Evolutionary conservation across 1,139 yeast species (phyloP).

Genomic region (Kurtzmaniella quercitrusa): DNA sequence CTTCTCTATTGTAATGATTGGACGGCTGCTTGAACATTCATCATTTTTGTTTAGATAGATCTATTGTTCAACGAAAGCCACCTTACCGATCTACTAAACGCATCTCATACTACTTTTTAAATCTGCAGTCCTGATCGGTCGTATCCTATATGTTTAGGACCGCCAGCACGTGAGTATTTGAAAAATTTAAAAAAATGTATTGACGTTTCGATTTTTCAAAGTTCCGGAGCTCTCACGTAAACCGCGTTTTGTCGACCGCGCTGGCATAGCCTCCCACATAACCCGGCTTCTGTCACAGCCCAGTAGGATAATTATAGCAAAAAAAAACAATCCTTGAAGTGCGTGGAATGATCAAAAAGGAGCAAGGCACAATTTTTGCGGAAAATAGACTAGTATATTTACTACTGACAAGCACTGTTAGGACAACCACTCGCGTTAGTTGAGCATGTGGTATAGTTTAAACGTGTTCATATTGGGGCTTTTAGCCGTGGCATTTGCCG

Average conservation of each 20-base stretch:
- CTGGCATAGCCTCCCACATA: not conserved
- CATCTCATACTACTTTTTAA: not conserved
- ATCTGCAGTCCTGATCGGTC: no score
- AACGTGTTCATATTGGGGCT: slow-evolving; percentile 3
- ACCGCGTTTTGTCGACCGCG: not conserved
- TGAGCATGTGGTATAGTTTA: not conserved
- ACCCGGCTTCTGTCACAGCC: not conserved
- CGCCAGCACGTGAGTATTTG: no score
- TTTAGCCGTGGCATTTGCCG: slow-evolving; percentile 13
- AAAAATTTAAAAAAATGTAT: no score
- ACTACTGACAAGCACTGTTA: not conserved
- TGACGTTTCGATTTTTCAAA: not conserved
- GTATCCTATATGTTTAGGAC: no score
- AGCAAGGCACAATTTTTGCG: not conserved
- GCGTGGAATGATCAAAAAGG: not conserved
- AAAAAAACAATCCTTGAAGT: not conserved
- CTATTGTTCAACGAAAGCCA: not conserved
- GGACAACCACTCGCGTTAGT: not conserved
- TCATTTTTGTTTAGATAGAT: not conserved
- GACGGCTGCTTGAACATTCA: not conserved
- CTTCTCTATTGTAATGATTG: no score
- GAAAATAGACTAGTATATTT: not conserved
- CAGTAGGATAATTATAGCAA: not conserved
- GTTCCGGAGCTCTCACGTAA: not conserved
- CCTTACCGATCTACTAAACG: not conserved